Percentiles rank a stretch among this genome's conserved stretches.
phyloP scores from a whole-genome alignment of 2,329 filamentous ascomycete genomes.

The Exophiala sideris region DNA sequence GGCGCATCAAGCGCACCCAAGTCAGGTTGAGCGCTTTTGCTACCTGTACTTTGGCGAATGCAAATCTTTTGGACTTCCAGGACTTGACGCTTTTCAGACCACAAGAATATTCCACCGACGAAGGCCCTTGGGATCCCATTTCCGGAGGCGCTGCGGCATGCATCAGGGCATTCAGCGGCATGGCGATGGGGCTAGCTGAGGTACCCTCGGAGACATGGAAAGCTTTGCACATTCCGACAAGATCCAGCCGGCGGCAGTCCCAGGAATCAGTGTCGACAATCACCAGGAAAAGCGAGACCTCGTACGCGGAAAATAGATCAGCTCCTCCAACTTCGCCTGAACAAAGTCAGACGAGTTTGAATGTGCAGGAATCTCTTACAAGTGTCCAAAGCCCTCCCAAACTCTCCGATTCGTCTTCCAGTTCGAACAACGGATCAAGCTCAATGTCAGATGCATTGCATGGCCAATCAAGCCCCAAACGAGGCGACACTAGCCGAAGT shows the following conservation, averaged over 20 bases:
- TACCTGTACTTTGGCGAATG: conserved; percentile 53
- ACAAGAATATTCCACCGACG: conserved; percentile 52
- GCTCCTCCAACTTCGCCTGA: conserved; percentile 12
- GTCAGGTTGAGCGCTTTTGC: conserved; percentile 51
- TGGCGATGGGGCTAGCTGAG: conserved; percentile 78
- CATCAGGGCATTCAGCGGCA: conserved; percentile 49
- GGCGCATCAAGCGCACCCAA: conserved; percentile 48
- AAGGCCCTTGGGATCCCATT: conserved; percentile 53
- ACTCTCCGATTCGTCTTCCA: conserved; percentile 9
- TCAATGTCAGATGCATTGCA: conserved; percentile 8
- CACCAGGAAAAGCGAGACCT: conserved; percentile 11
- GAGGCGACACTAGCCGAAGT: conserved; percentile 7
- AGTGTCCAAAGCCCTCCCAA: conserved; percentile 2
- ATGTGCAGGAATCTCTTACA: conserved; percentile 7
- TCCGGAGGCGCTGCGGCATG: conserved; percentile 45
- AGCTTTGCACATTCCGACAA: conserved; percentile 25
- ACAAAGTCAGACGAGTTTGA: conserved; percentile 13
- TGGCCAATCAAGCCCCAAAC: conserved; percentile 11
- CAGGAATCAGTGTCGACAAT: conserved; percentile 11
- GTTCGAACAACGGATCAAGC: conserved; percentile 10
- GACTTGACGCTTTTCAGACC: conserved; percentile 49
- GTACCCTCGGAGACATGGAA: conserved; percentile 55
- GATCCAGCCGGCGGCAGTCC: conserved; percentile 11
- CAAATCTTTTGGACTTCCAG: conserved; percentile 60
- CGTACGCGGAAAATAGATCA: too few relatives aligned